Base-by-base conservation (phyloP, 2,329 filamentous ascomycete genomes). In the Fusarium proliferatum region DNA sequence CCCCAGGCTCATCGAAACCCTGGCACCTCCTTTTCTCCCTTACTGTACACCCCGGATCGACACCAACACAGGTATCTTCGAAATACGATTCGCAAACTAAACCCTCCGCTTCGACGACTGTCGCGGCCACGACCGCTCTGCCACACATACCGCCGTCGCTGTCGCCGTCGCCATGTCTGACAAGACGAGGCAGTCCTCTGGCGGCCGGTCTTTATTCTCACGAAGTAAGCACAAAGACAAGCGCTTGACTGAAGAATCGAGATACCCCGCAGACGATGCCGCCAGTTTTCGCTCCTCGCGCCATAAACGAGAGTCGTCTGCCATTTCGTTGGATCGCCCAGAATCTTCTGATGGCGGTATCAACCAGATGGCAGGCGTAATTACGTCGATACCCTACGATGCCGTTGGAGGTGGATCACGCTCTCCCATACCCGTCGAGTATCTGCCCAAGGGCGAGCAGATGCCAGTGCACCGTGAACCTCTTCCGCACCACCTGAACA, bases 381-480 rank as follows among this genome's bases (percentile, higher is more conserved):
- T 97, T 79, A 94, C 94, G 39, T 92, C 94, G 34, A 95, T 98
- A 73, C 94, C 95, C 38, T 97, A 97, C 85, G 94, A 97, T 76
- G 90, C 86, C 77, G 86, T 92, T 36, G 81, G 88, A 57, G 81
- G 88, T 61, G 92, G 93, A 80, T 88, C 88, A 55, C 90, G 90
- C 79, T 92, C 91, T 30, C 92, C 94, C 9, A 88, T 94, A 66
- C 84, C 92, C 43, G 87, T 94, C 78, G 93, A 97, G 51, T 93
- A 93, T 79, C 85, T 94, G 48, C 91, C 92, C 56, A 89, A 90
- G 79, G 84, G 88, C 64, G 91, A 94, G 71, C 90, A 92, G 79
- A 82, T 87, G 76, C 86, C 89, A 28, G 83, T 86, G 63, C 88
- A 91, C 75, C 90, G 91, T 80, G 93, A 96, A 63, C 93, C 93